Conservation (phyloP, 2,329 filamentous ascomycete genomes). For the Cytospora mali region DNA sequence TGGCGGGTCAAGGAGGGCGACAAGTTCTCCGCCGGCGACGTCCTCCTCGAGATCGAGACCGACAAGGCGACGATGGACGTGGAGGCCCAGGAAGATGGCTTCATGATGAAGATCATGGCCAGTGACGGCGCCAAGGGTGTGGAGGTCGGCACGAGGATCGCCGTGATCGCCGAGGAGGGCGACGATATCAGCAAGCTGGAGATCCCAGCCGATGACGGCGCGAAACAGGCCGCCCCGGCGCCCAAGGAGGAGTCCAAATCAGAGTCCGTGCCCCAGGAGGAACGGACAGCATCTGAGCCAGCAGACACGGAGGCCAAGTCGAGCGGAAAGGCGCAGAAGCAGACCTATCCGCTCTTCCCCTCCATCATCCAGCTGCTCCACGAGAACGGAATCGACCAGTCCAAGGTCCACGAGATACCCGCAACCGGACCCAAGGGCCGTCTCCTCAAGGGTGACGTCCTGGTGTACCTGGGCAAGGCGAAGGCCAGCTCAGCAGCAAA, state of each 20-base stretch:
- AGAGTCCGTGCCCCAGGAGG: slow-evolving; percentile 31
- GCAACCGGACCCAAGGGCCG: slow-evolving; percentile 86
- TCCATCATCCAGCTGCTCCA: slow-evolving; percentile 83
- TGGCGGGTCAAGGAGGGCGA: slow-evolving; percentile 92
- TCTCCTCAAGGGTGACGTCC: slow-evolving; percentile 91
- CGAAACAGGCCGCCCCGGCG: slow-evolving; percentile 43
- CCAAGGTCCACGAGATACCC: slow-evolving; percentile 78
- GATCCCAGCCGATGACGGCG: slow-evolving; percentile 69
- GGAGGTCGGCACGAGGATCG: slow-evolving; percentile 79
- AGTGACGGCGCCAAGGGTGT: slow-evolving; percentile 75
- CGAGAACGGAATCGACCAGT: slow-evolving; percentile 73
- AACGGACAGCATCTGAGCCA: slow-evolving; percentile 25
- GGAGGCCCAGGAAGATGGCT: slow-evolving; percentile 86
- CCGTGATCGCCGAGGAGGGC: slow-evolving; percentile 77
- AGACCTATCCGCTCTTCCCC: slow-evolving; percentile 75
- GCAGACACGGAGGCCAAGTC: slow-evolving; percentile 33
- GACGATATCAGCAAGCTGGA: slow-evolving; percentile 77
- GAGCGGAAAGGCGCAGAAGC: slow-evolving; percentile 58
- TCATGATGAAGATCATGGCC: slow-evolving; percentile 80
- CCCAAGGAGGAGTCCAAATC: slow-evolving; percentile 19
- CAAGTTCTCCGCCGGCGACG: slow-evolving; percentile 78
- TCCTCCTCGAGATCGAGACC: slow-evolving; percentile 89
- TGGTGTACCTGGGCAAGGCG: slow-evolving; percentile 84
- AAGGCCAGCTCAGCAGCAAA: slow-evolving; percentile 69
- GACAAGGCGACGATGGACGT: slow-evolving; percentile 96